phyloP scores from a whole-genome alignment of 202 grass and related monocot species.

The Alloteropsis angusta region DNA sequence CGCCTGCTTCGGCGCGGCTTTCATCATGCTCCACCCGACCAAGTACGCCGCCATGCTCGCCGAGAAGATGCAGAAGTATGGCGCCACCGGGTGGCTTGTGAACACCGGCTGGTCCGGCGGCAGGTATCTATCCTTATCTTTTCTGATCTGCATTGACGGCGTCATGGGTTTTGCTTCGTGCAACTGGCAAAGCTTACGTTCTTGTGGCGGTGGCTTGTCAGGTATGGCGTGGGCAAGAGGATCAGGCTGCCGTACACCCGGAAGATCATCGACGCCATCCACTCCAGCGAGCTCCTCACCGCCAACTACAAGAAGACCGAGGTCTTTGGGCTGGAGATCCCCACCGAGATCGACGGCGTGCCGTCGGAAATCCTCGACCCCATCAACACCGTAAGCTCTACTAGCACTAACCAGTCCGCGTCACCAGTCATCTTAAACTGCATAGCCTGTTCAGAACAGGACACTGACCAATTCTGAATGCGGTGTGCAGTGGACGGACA shows the following conservation, averaged over 20 bases:
- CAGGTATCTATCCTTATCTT: slow-evolving; percentile 30
- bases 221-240: slow-evolving; percentile 92
- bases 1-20: slow-evolving; percentile 92
- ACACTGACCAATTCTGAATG: background rate
- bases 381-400: slow-evolving; percentile 75
- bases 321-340: slow-evolving; percentile 90
- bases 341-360: slow-evolving; percentile 63
- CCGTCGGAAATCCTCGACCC: slow-evolving; percentile 94
- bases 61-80: slow-evolving; percentile 94
- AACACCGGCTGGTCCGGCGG: slow-evolving; percentile 99
- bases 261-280: slow-evolving; percentile 98
- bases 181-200: background rate
- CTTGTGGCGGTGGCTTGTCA: slow-evolving; percentile 1
- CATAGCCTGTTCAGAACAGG: background rate
- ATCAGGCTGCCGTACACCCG: slow-evolving; percentile 81
- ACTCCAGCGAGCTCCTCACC: slow-evolving; percentile 77
- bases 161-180: background rate
- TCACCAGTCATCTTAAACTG: background rate
- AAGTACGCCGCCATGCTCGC: slow-evolving; percentile 97
- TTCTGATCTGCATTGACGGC: background rate
- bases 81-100: slow-evolving; percentile 95
- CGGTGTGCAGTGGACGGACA: slow-evolving; percentile 64
- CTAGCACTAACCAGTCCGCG: background rate
- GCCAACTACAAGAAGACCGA: slow-evolving; percentile 79
- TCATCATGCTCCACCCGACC: slow-evolving; percentile 98